Conservation (phyloP, 441 rosid species). For the Populus tomentosa region DNA sequence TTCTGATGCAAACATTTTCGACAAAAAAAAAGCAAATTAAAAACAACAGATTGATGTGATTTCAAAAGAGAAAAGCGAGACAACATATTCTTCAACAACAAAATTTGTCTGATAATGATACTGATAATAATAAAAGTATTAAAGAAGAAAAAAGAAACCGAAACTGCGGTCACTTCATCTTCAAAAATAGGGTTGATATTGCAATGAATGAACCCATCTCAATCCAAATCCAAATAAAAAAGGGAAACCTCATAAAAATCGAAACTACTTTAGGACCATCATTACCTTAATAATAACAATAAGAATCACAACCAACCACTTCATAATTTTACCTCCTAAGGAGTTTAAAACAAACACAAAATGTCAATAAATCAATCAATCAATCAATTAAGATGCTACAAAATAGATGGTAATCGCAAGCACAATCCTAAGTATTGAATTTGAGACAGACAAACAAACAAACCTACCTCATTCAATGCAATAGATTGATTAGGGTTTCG, state of each 20-base stretch:
- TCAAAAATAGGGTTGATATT: background rate
- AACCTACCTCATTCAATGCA: conserved; percentile 14
- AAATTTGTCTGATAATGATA: too few relatives aligned
- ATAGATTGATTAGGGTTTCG: conserved; percentile 1
- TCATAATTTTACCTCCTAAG: background rate
- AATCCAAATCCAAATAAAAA: background rate
- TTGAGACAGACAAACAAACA: background rate
- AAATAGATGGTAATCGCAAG: background rate
- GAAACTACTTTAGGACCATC: background rate
- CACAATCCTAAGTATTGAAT: background rate
- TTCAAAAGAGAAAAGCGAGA: background rate
- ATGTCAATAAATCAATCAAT: too few relatives aligned
- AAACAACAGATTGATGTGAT: background rate
- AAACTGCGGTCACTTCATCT: background rate
- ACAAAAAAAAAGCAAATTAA: background rate
- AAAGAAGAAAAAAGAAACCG: background rate
- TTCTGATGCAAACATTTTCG: background rate
- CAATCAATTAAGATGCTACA: background rate
- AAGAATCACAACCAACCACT: background rate
- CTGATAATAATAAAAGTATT: too few relatives aligned
- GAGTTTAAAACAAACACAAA: background rate
- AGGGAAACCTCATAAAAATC: too few relatives aligned
- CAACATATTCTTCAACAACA: too few relatives aligned
- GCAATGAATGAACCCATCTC: background rate
- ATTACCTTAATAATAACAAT: background rate